Conservation (phyloP, 768 basidiomycete species). For the Mrakia frigida region DNA sequence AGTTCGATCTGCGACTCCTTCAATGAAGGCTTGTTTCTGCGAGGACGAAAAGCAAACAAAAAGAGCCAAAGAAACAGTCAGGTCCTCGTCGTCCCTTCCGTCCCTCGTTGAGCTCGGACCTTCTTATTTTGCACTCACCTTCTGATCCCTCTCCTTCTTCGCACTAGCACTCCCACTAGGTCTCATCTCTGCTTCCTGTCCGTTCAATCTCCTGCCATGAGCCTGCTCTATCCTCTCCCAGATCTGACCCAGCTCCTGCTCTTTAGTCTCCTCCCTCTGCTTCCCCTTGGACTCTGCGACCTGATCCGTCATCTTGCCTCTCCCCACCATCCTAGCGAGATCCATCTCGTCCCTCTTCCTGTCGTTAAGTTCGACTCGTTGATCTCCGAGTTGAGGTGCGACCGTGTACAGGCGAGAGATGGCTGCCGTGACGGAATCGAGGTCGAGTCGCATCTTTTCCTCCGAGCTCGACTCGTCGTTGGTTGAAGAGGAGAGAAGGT, state of each 20-base stretch:
- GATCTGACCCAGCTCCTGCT: conserved; percentile 48
- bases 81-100: background rate
- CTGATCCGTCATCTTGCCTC: conserved; percentile 46
- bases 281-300: conserved; percentile 46
- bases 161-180: background rate
- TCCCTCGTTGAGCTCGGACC: background rate
- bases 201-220: conserved; percentile 38
- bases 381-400: conserved; percentile 82
- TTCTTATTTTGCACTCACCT: background rate
- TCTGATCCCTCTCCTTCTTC: background rate
- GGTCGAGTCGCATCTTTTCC: conserved; percentile 76
- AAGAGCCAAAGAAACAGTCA: background rate
- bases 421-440: conserved; percentile 77
- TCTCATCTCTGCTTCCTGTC: conserved; percentile 35
- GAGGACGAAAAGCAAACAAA: background rate
- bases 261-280: conserved; percentile 15
- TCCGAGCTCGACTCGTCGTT: no score
- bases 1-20: conserved; percentile 65
- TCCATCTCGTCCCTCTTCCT: conserved; percentile 62
- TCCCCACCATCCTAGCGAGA: conserved; percentile 54
- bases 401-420: conserved; percentile 83
- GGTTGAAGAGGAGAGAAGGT: background rate
- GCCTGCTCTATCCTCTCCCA: conserved; percentile 44
- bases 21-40: conserved; percentile 70
- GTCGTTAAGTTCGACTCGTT: conserved; percentile 77